Evolutionary conservation across 2,329 filamentous ascomycete genomes (phyloP).

Genomic region (Penicillium sp.): DNA sequence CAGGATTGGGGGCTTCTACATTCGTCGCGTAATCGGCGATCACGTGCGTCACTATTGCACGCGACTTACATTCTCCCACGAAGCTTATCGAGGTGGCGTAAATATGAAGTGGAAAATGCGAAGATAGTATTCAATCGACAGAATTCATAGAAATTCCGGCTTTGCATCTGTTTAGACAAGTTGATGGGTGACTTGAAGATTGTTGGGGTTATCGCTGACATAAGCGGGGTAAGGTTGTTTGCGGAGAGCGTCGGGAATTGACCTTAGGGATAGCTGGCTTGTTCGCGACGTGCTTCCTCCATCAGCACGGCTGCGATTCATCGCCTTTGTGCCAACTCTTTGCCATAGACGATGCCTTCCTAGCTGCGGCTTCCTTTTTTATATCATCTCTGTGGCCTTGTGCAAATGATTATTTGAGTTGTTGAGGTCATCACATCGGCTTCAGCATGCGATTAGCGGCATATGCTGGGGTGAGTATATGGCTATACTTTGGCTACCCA

Average conservation of each 20-base stretch:
- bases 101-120: not conserved
- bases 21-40: conserved; percentile 6
- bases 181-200: not conserved
- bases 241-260: conserved; percentile 2
- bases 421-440: conserved; percentile 17
- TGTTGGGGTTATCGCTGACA: conserved; percentile 6
- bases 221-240: conserved; percentile 9
- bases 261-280: conserved; percentile 13
- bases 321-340: conserved; percentile 9
- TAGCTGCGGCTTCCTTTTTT: conserved; percentile 3
- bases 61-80: not conserved
- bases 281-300: conserved; percentile 8
- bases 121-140: not conserved
- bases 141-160: not conserved
- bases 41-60: not conserved
- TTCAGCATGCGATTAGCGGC: conserved; percentile 45
- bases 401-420: conserved; percentile 24
- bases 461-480: conserved; percentile 47
- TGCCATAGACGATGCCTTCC: conserved; percentile 9
- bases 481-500: conserved; percentile 1
- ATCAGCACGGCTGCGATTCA: conserved; percentile 7
- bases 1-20: not conserved
- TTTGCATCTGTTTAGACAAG: not conserved
- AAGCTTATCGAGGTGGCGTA: not conserved
- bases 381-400: conserved; percentile 4